Percentiles rank a stretch among this genome's conserved stretches.
Evolutionary conservation across 108 stramenopile species (phyloP).

Genomic region (Pseudonitzschia multiseries): DNA sequence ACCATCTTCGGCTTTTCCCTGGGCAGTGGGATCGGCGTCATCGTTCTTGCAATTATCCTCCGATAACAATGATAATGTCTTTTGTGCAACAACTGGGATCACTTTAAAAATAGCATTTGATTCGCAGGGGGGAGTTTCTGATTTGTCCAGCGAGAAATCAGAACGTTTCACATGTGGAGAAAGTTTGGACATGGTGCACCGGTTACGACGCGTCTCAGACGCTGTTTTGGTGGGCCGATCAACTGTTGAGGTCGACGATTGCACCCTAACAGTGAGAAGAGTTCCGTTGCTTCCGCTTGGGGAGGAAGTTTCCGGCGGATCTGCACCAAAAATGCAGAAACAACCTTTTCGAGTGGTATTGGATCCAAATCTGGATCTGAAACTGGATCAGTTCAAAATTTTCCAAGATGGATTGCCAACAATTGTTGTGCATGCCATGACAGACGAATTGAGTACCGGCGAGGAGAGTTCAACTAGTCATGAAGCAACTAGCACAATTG

Average conservation of each 20-base stretch:
- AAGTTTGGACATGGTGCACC: constrained; percentile 84
- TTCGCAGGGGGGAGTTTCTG: constrained; percentile 60
- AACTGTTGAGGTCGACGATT: constrained; percentile 76
- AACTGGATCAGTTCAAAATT: constrained; percentile 38
- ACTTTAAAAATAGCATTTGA: constrained; percentile 86
- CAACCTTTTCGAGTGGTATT: constrained; percentile 75
- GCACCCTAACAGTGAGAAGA: constrained; percentile 67
- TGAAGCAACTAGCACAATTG: background rate
- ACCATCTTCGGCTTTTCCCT: background rate
- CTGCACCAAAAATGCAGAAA: background rate
- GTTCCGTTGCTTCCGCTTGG: constrained; percentile 33
- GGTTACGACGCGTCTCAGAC: constrained; percentile 60
- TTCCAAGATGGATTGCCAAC: constrained; percentile 60
- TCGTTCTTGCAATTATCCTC: background rate
- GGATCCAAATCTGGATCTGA: constrained; percentile 61
- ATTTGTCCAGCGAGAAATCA: constrained; percentile 46
- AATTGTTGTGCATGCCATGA: constrained; percentile 49
- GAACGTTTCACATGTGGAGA: constrained; percentile 71
- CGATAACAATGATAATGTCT: background rate
- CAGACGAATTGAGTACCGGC: background rate
- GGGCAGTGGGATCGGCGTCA: constrained; percentile 3
- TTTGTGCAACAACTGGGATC: constrained; percentile 37
- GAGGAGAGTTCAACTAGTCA: background rate
- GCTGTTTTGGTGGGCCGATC: constrained; percentile 75
- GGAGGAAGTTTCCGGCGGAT: constrained; percentile 3